Evolutionary conservation across 441 rosid species (phyloP).

Genomic region (Capsella rubella): DNA sequence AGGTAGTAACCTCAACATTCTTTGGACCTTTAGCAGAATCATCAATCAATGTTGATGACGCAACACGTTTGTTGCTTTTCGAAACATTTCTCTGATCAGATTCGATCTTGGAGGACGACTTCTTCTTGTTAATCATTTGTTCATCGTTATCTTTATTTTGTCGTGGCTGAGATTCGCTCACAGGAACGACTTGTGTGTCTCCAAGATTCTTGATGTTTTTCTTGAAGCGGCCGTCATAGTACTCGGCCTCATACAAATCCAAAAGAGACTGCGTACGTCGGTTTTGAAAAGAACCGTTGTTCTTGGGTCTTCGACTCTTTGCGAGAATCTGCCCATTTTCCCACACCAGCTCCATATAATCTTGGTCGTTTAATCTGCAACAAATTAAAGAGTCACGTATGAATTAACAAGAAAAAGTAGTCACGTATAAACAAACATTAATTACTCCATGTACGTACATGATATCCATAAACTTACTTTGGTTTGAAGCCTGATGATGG

Average conservation of each 20-base stretch:
- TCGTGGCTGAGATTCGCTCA: constrained; percentile 13
- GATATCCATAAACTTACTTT: constrained; percentile 27
- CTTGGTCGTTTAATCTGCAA: constrained; percentile 51
- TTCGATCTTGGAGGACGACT: constrained; percentile 7
- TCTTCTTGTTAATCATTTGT: not conserved
- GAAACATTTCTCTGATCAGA: constrained; percentile 2
- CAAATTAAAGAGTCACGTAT: not conserved
- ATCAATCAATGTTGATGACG: constrained; percentile 15
- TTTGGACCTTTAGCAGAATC: constrained; percentile 18
- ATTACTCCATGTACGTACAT: not conserved
- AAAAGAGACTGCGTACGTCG: constrained; percentile 38
- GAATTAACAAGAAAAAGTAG: not conserved
- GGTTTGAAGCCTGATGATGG: constrained; percentile 41
- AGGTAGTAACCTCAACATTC: constrained; percentile 5
- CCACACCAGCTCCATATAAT: constrained; percentile 49
- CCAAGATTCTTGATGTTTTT: constrained; percentile 22
- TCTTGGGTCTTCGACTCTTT: constrained; percentile 27
- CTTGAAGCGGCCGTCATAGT: constrained; percentile 33
- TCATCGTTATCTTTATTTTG: not conserved
- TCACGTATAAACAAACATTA: constrained; percentile 11
- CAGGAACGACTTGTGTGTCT: constrained; percentile 55
- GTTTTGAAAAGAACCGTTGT: constrained; percentile 18
- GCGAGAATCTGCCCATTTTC: constrained; percentile 45
- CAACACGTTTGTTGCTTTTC: constrained; percentile 6
- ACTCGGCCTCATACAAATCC: constrained; percentile 41